A percentile compares a stretch with the other conserved stretches of the same genome.
Conservation (phyloP, 169 alveolate species). For the Plasmodium vinckei region DNA sequence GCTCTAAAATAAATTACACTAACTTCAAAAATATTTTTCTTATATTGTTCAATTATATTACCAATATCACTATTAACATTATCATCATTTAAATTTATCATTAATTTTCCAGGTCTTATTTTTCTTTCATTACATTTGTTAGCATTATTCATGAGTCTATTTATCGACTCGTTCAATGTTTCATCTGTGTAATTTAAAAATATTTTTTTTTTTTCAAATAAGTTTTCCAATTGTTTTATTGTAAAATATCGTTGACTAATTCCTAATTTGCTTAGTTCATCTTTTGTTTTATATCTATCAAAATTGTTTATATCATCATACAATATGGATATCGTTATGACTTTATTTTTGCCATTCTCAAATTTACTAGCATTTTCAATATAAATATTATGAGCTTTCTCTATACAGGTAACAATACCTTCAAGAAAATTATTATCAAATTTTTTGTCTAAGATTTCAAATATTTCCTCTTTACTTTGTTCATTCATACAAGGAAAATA, state of each 20-base stretch:
- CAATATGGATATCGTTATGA: conserved; percentile 1
- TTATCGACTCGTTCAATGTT: conserved; percentile 23
- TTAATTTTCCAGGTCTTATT: conserved; percentile 17
- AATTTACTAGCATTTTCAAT: not conserved
- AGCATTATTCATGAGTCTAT: not conserved
- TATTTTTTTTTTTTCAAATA: conserved; percentile 53
- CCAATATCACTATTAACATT: not conserved
- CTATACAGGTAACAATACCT: conserved; percentile 39
- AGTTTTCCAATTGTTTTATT: conserved; percentile 14
- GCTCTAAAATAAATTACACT: conserved; percentile 85
- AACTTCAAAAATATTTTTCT: conserved; percentile 66
- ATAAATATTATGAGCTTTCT: conserved; percentile 22
- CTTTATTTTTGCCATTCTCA: not conserved
- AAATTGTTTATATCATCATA: conserved; percentile 21
- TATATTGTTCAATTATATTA: not conserved
- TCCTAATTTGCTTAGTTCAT: conserved; percentile 28
- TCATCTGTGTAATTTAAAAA: conserved; percentile 43
- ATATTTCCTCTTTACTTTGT: conserved; percentile 7
- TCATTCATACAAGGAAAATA: conserved; percentile 18
- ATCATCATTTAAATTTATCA: conserved; percentile 19
- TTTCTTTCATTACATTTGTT: not conserved
- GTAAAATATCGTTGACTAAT: conserved; percentile 22
- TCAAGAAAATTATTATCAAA: conserved; percentile 37
- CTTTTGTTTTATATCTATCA: conserved; percentile 25
- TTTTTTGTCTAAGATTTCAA: conserved; percentile 28